Base-by-base conservation (phyloP, 2,329 filamentous ascomycete species). In the Neopestalotiopsis sp. region DNA sequence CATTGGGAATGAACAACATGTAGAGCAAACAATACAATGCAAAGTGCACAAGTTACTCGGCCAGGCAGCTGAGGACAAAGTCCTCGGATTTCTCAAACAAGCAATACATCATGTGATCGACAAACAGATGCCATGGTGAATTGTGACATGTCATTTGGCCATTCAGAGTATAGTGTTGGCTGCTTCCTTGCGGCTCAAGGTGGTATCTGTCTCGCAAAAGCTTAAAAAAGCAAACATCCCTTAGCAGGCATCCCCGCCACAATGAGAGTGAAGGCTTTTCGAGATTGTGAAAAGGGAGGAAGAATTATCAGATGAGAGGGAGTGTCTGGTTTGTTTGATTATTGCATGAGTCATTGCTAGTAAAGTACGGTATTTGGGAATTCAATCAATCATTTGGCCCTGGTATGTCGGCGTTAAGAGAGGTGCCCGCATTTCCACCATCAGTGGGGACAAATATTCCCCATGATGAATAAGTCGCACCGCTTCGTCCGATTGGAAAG, bases 391-490 rank as follows among this genome's bases (percentile, higher is more conserved):
- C 4, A 7, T 59, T 24, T 30, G 57, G 20, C 45, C 1, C 5
- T 4, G 4, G 24, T n/a, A 59, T 28, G 20, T 59, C 57, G 24
- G 57, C 24, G 30, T 59, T 30, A 59, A 52, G 45, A 52, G 45
- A 20, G 3, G n/a, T 52, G 34, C 34, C 6, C 34, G 34, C 49
- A 32, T 28, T 28, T 28, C 24, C 4, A 13, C 24, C 12, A 4
- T 42, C 30, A 40, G n/a, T 34, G 59, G 59, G 59, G 59, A 34
- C 59, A 62, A 30, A 24, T 42, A 62, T 62, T 62, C 59, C 32
- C 59, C 30, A 30, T 62, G 59, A 62, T 62, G 32, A 62, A 38
- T 62, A 30, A n/a, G 57, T 59, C 57, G 57, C 57, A 12, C 24
- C 57, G 24, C 57, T 17, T 10, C 5, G 34, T 2, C 30, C 28